Conservation (phyloP, 75 land plant species). For the Ceratopteris richardii region DNA sequence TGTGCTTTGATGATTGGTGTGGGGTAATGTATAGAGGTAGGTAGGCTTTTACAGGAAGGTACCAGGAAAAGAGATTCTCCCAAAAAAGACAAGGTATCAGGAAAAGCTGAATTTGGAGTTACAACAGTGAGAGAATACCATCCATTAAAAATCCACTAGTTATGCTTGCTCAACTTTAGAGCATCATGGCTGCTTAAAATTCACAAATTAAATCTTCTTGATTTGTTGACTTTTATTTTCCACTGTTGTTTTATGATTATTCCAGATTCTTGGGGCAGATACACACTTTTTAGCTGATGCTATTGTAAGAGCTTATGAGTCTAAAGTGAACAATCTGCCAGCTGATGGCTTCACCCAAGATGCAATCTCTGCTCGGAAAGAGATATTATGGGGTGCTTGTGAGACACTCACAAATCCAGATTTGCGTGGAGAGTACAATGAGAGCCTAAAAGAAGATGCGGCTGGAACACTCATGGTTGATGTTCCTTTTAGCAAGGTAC, state of each 20-base stretch:
- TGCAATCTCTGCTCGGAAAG: slow-evolving; percentile 56
- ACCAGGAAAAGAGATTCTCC: no score
- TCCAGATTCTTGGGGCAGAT: slow-evolving; percentile 75
- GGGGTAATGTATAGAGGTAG: no score
- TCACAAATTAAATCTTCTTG: no score
- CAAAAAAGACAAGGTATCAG: no score
- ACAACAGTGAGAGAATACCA: no score
- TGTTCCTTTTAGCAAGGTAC: slow-evolving; percentile 85
- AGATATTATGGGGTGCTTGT: slow-evolving; percentile 74
- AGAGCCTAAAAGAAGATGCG: slow-evolving; percentile 57
- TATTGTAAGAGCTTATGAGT: slow-evolving; percentile 59
- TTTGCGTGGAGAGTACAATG: slow-evolving; percentile 58
- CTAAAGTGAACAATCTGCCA: slow-evolving; percentile 61
- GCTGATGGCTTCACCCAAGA: slow-evolving; percentile 65
- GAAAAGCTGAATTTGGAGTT: no score
- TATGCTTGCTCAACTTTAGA: no score
- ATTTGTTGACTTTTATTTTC: no score
- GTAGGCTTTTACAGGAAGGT: no score
- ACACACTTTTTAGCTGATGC: slow-evolving; percentile 73
- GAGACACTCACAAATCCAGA: slow-evolving; percentile 57
- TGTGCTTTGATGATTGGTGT: no score
- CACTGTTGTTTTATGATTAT: not conserved
- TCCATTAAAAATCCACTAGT: no score
- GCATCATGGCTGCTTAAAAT: no score
- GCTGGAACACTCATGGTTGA: slow-evolving; percentile 50